Conservation (phyloP, 306 rosid genomes). For the Trifolium subterraneum region DNA sequence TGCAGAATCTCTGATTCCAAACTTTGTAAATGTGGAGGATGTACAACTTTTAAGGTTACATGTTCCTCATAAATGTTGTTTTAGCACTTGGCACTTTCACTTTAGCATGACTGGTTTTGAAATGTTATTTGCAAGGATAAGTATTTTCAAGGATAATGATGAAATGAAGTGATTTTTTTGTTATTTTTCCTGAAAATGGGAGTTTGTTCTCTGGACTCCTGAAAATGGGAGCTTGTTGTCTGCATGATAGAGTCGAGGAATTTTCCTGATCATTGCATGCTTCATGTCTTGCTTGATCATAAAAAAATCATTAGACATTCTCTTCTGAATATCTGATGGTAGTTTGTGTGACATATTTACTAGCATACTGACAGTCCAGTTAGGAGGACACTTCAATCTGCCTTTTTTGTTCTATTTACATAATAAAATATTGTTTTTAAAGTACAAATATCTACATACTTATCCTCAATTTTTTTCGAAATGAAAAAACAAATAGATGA, state of each 20-base stretch:
- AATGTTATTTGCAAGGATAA: not conserved
- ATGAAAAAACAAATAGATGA: constrained; percentile 15
- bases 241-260: not conserved
- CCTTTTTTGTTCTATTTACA: constrained; percentile 9
- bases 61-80: constrained; percentile 25
- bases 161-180: constrained; percentile 1
- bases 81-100: constrained; percentile 30
- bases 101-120: constrained; percentile 39
- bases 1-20: constrained; percentile 94
- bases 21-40: constrained; percentile 80
- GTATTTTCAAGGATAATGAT: constrained; percentile 14
- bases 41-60: constrained; percentile 82
- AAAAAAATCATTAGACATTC: not conserved
- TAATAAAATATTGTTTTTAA: not conserved
- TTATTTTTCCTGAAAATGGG: constrained; percentile 12
- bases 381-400: not conserved
- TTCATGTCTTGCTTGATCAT: not conserved
- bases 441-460: not conserved
- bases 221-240: constrained; percentile 2
- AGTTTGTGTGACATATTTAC: not conserved
- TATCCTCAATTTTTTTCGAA: constrained; percentile 25
- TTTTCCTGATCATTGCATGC: constrained; percentile 4
- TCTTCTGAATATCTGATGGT: not conserved
- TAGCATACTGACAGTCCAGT: constrained; percentile 2
- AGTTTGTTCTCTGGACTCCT: constrained; percentile 6